Base-by-base conservation (phyloP, 1,284 basidiomycete species). In the Caloboletus inedulis region DNA sequence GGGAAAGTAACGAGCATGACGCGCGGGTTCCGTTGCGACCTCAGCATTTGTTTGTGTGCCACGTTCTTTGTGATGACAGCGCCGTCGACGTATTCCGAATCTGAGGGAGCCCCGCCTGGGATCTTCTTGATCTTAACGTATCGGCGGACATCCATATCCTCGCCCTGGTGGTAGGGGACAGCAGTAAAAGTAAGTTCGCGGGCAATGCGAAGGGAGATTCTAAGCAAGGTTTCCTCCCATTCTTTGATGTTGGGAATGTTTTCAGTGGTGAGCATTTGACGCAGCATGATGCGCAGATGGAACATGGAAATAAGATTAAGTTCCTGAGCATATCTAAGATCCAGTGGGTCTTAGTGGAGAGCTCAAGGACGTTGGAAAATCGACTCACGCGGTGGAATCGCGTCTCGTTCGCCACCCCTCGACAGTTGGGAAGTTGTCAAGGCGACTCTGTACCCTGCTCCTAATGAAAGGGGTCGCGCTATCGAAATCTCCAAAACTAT, bases 51-150 rank as follows among this genome's bases (percentile, higher is more conserved):
- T 72, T 98, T 98, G 69, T 98, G 96, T 5, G 95, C 92, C 7
- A 98, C 89, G 61, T 99, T 98, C 77, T 99, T 98, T 19, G 94
- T 96, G 65, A 98, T 97, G 45, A 99, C 94, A 10, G 91, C 93
- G 3, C 97, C 97, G 58, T 96, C 91, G 46, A 99, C 91, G 63
- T 96, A 99, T 75, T 98, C 95, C 12, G 93, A 97, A 68, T 99
- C 94, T 30, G 77, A 81, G 33, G 95, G 94, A 47, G 81, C 78
- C 12, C 97, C 97, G 13, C 97, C 97, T 0, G 97, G 95, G 18
- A 99, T 90, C 71, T 97, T 96, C 76, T 99, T 99, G 72, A 99
- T 95, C 76, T 99, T 99, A 59, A 99, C 92, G 62, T 97, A 98
- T 27, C 89, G 82, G 43, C 96, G 81, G 19, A 98, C 89, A 69